Percentiles rank a stretch among this genome's conserved stretches.
phyloP scores from a whole-genome alignment of 495 filamentous ascomycete genomes.

The Aspergillus biplanus region DNA sequence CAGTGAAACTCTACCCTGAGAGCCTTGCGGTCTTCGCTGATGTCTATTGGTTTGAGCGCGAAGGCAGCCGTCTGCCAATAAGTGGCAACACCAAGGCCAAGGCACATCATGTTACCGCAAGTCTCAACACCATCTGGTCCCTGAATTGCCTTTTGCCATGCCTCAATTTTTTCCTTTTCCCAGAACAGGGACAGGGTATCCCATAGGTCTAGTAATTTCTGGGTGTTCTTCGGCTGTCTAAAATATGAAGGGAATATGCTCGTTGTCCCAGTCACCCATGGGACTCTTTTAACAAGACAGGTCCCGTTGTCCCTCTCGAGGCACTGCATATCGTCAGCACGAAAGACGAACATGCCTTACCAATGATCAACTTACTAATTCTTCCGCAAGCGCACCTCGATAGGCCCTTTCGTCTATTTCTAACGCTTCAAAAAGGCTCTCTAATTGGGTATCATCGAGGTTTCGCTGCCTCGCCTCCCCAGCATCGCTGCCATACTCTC shows the following conservation, averaged over 20 bases:
- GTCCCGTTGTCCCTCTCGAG: too few species aligned
- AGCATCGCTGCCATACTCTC: not conserved
- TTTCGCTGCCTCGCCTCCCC: not conserved
- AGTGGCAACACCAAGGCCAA: not conserved
- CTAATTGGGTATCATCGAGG: not conserved
- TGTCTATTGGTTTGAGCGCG: not conserved
- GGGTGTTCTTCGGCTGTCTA: too few species aligned
- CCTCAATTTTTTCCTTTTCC: not conserved
- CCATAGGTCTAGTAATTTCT: too few species aligned
- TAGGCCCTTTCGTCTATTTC: too few species aligned
- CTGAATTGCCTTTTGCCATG: not conserved
- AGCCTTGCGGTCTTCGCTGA: not conserved
- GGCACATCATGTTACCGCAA: not conserved
- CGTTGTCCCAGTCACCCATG: too few species aligned
- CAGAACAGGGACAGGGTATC: too few species aligned
- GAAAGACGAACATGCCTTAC: too few species aligned
- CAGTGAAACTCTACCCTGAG: not conserved
- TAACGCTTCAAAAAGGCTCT: not conserved
- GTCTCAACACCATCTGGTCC: not conserved
- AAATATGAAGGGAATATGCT: too few species aligned
- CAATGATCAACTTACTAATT: too few species aligned
- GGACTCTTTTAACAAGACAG: too few species aligned
- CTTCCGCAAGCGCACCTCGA: too few species aligned
- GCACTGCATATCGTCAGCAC: too few species aligned
- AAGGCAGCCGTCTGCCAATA: not conserved